These are phyloP conservation scores for Penicillium sp. DNA, from an alignment of 2,329 filamentous ascomycete species.

Conservation along the genomic window DNA sequence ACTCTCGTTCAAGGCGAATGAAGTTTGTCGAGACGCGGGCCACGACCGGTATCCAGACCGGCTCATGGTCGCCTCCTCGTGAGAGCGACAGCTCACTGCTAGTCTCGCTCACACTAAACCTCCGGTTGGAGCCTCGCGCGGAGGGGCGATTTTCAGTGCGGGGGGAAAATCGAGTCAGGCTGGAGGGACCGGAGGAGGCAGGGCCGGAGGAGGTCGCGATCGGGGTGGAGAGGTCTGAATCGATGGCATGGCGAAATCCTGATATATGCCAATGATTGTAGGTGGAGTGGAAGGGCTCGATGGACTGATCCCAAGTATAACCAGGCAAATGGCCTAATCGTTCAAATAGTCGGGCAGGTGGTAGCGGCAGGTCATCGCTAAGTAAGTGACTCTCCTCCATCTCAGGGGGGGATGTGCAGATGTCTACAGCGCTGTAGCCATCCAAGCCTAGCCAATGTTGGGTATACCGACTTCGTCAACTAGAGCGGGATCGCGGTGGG, in stretches of 20 bases:
- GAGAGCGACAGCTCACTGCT: constrained; percentile 46
- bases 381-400: constrained; percentile 41
- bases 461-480: background rate
- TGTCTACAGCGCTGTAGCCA: constrained; percentile 16
- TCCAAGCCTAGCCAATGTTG: constrained; percentile 7
- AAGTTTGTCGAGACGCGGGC: constrained; percentile 81
- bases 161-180: constrained; percentile 45
- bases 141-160: constrained; percentile 41
- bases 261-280: constrained; percentile 88
- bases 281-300: constrained; percentile 54
- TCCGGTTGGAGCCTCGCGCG: constrained; percentile 45
- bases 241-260: constrained; percentile 58
- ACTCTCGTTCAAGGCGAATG: constrained; percentile 81
- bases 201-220: constrained; percentile 38
- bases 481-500: constrained; percentile 11
- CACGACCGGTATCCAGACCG: constrained; percentile 63
- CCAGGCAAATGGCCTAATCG: constrained; percentile 71
- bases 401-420: constrained; percentile 11
- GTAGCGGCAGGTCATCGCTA: constrained; percentile 51
- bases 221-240: constrained; percentile 50
- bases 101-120: constrained; percentile 53
- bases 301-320: constrained; percentile 72
- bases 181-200: constrained; percentile 42
- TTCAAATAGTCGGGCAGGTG: constrained; percentile 69
- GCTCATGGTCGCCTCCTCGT: constrained; percentile 40